These are phyloP conservation scores for Suhomyces guaymorum DNA, from an alignment of 1,139 yeast species.

Conservation along the genomic window DNA sequence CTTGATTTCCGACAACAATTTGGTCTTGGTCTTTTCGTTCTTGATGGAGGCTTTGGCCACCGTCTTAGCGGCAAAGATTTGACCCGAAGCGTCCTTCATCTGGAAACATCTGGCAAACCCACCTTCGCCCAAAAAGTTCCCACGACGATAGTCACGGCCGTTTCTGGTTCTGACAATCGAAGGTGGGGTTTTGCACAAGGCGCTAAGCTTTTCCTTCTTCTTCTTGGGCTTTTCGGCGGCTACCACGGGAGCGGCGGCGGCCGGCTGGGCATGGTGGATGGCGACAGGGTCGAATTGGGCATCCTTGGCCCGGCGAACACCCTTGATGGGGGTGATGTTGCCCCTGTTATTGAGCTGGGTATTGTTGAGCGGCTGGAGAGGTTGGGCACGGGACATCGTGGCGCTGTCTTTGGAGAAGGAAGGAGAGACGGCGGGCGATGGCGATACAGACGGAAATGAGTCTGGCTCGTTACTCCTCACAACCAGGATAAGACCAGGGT, in stretches of 20 bases:
- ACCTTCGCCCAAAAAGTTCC: conserved; percentile 92
- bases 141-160: conserved; percentile 90
- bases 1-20: conserved; percentile 87
- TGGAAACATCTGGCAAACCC: conserved; percentile 99
- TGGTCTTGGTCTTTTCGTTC: conserved; percentile 87
- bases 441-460: conserved; percentile 9
- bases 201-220: conserved; percentile 83
- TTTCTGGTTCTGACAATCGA: conserved; percentile 82
- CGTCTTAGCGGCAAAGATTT: conserved; percentile 93
- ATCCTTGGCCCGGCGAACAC: conserved; percentile 34
- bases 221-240: conserved; percentile 39
- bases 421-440: conserved; percentile 6
- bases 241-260: conserved; percentile 15
- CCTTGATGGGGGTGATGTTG: conserved; percentile 46
- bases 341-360: conserved; percentile 46
- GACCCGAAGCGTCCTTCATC: conserved; percentile 86
- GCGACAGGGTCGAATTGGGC: conserved; percentile 21
- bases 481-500: conserved; percentile 7
- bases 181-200: conserved; percentile 93
- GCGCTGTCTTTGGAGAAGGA: not conserved
- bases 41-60: conserved; percentile 94
- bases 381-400: conserved; percentile 39
- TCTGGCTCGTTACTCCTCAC: conserved; percentile 8
- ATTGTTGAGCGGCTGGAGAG: conserved; percentile 49
- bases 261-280: conserved; percentile 15